These are phyloP conservation scores for Stromatinia cepivora DNA, from an alignment of 2,329 filamentous ascomycete genomes.

Conservation along the genomic window DNA sequence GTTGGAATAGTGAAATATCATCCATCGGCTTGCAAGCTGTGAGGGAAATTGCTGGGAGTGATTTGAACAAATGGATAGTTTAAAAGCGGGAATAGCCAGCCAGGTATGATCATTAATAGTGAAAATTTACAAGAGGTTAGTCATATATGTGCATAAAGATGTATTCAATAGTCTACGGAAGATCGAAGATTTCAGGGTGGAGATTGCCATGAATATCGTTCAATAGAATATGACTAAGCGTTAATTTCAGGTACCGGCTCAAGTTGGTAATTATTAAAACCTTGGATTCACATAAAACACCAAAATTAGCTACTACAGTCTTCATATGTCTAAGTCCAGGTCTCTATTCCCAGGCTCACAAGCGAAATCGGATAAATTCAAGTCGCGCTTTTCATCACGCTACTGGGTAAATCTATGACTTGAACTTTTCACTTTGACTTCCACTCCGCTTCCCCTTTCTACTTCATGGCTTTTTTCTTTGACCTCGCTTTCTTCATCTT, in stretches of 20 bases:
- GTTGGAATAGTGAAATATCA: neutral
- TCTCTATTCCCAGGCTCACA: neutral
- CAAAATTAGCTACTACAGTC: neutral
- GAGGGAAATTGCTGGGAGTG: neutral
- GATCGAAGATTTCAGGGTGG: too few species aligned
- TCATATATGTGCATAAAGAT: neutral
- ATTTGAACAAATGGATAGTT: neutral
- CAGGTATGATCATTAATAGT: too few species aligned
- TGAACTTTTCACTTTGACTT: neutral
- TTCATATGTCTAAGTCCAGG: neutral
- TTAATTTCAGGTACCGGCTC: neutral
- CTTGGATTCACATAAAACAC: neutral
- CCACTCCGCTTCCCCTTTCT: neutral
- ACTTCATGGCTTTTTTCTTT: neutral
- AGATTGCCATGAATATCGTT: neutral
- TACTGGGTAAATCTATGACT: neutral
- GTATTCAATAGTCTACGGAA: neutral
- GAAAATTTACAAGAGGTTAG: neutral
- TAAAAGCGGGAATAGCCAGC: neutral
- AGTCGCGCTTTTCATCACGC: neutral
- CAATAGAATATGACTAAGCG: neutral
- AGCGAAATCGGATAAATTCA: neutral
- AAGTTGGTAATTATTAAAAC: too few species aligned
- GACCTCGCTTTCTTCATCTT: neutral
- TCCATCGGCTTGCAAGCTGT: neutral